phyloP scores from a whole-genome alignment of 768 basidiomycete genomes.

The Boletus rubescentipes region DNA sequence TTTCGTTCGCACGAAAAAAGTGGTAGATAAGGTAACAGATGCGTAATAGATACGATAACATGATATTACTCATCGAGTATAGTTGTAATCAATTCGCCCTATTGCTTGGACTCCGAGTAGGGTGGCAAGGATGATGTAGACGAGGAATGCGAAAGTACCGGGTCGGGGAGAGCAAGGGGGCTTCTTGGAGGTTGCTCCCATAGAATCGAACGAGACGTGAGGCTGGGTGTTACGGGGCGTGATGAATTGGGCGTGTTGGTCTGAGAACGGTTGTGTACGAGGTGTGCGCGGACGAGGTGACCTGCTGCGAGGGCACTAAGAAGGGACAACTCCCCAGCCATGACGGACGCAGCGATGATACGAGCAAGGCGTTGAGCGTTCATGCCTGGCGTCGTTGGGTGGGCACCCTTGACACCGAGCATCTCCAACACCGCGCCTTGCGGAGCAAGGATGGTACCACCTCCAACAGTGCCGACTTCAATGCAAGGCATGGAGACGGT shows the following conservation, averaged over 20 bases:
- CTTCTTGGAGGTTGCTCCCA: constrained; percentile 27
- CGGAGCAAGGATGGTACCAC: constrained; percentile 89
- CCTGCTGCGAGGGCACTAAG: constrained; percentile 93
- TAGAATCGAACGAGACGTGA: constrained; percentile 15
- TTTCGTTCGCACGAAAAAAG: constrained; percentile 5
- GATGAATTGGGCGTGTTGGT: constrained; percentile 73
- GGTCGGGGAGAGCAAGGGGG: constrained; percentile 1
- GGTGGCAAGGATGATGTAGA: constrained; percentile 45
- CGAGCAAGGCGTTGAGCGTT: constrained; percentile 90
- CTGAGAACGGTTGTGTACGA: constrained; percentile 87
- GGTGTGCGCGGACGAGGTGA: constrained; percentile 90
- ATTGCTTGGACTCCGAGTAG: constrained; percentile 34
- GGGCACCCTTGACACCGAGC: constrained; percentile 90
- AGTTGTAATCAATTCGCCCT: neutral
- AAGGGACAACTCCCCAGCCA: constrained; percentile 95
- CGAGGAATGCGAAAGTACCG: constrained; percentile 32
- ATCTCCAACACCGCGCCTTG: constrained; percentile 90
- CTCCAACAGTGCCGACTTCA: constrained; percentile 97
- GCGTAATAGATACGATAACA: constrained; percentile 18
- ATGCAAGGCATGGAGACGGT: constrained; percentile 98
- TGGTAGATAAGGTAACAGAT: constrained; percentile 25
- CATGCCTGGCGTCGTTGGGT: constrained; percentile 80
- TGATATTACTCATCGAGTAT: constrained; percentile 3
- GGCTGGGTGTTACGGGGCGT: constrained; percentile 59
- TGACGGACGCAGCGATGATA: constrained; percentile 88